Conservation (phyloP, 768 basidiomycete species). For the Termitomyces titanicus region DNA sequence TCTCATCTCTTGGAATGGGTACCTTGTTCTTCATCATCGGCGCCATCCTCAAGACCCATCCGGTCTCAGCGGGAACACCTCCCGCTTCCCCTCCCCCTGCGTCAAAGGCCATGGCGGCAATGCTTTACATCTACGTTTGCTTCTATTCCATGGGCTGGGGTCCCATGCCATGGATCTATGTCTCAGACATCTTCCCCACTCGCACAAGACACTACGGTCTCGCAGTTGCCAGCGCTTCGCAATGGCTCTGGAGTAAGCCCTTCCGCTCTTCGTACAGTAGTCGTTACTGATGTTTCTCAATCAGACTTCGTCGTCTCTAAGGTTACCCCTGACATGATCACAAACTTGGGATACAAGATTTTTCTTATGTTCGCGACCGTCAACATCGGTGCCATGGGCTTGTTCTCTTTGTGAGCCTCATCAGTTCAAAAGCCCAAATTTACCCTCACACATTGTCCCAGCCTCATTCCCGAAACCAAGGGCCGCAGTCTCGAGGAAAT, state of each 20-base stretch:
- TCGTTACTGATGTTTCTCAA: not conserved
- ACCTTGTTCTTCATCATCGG: constrained; percentile 80
- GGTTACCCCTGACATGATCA: constrained; percentile 61
- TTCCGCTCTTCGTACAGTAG: not conserved
- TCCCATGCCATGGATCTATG: constrained; percentile 55
- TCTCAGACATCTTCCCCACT: constrained; percentile 85
- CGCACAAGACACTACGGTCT: constrained; percentile 81
- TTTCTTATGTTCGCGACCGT: constrained; percentile 77
- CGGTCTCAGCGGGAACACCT: constrained; percentile 23
- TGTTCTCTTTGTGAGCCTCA: constrained; percentile 54
- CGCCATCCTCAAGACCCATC: constrained; percentile 77
- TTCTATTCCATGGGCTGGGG: constrained; percentile 91
- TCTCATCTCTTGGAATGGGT: constrained; percentile 79
- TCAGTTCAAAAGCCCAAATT: not conserved
- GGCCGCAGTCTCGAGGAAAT: constrained; percentile 52
- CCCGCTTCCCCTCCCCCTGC: constrained; percentile 42
- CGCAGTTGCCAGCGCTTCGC: constrained; percentile 68
- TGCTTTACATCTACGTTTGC: constrained; percentile 84
- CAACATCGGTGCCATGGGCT: constrained; percentile 67
- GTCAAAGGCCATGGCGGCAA: constrained; percentile 79
- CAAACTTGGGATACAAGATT: constrained; percentile 64
- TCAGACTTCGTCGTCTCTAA: constrained; percentile 72
- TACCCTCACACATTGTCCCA: not conserved
- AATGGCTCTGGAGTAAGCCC: constrained; percentile 77
- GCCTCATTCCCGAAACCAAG: constrained; percentile 61